These are phyloP conservation scores for Lupinus albus DNA, from an alignment of 306 rosid species.

Conservation along the genomic window DNA sequence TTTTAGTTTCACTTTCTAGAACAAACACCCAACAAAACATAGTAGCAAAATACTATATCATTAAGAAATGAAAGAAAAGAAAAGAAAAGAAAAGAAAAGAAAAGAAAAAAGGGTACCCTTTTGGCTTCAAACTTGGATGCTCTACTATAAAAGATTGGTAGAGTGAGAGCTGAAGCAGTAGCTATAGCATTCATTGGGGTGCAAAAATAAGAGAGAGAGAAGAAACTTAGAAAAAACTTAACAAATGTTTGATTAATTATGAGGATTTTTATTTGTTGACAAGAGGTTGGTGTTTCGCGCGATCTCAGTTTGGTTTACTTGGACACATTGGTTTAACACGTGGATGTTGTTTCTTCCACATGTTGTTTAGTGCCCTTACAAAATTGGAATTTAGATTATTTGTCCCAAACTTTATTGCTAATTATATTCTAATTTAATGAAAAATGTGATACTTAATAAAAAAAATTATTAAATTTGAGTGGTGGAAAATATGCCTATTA, in stretches of 20 bases:
- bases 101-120: conserved; percentile 47
- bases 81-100: too few species aligned
- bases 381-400: too few species aligned
- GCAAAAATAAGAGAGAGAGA: conserved; percentile 40
- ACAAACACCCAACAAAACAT: not conserved
- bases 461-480: too few species aligned
- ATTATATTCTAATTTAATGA: too few species aligned
- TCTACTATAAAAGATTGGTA: conserved; percentile 60
- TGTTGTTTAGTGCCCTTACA: conserved; percentile 34
- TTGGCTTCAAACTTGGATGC: conserved; percentile 61
- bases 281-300: conserved; percentile 70
- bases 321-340: conserved; percentile 31
- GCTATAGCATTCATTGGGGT: conserved; percentile 75
- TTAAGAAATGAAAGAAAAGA: not conserved
- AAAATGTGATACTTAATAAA: too few species aligned
- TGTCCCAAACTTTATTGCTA: too few species aligned
- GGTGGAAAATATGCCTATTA: too few species aligned
- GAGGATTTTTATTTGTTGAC: conserved; percentile 51
- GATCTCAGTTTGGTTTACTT: conserved; percentile 65
- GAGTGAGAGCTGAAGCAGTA: conserved; percentile 75
- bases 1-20: not conserved
- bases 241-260: conserved; percentile 21
- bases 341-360: conserved; percentile 67
- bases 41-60: not conserved
- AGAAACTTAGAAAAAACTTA: conserved; percentile 43